Conservation (phyloP, 352 stramenopile genomes). For the Phytophthora citricola region DNA sequence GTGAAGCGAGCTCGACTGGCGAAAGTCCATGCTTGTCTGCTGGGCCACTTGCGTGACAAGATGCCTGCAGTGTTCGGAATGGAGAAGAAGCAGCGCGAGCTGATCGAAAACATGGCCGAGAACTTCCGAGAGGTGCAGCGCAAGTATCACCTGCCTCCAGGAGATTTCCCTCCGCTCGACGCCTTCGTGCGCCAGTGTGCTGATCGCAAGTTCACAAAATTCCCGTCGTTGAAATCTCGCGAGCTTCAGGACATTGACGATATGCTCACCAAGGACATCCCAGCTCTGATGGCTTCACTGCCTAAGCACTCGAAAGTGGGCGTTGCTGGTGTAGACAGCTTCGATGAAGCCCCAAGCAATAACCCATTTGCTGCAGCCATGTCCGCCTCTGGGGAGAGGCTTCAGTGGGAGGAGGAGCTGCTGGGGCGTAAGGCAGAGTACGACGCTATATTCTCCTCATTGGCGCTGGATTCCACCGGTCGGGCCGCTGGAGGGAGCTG, state of each 20-base stretch:
- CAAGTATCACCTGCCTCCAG: conserved; percentile 96
- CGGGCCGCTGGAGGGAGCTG: conserved; percentile 71
- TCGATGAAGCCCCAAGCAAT: conserved; percentile 15
- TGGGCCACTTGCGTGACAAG: conserved; percentile 96
- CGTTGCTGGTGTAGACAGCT: conserved; percentile 16
- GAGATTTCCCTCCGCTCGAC: conserved; percentile 94
- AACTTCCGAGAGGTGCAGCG: conserved; percentile 98
- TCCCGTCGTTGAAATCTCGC: conserved; percentile 93
- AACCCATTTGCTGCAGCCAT: conserved; percentile 36
- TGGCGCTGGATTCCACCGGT: conserved; percentile 63
- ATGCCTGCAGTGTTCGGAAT: conserved; percentile 98
- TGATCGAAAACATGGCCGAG: conserved; percentile 95
- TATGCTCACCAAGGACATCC: conserved; percentile 97
- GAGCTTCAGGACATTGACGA: conserved; percentile 98
- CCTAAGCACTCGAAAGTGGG: conserved; percentile 52
- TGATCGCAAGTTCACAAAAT: conserved; percentile 92
- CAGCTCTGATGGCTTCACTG: conserved; percentile 89
- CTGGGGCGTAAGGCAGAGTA: conserved; percentile 74
- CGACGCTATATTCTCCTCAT: conserved; percentile 83
- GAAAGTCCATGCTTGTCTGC: conserved; percentile 98
- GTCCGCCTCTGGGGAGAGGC: conserved; percentile 42
- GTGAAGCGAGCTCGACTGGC: conserved; percentile 95
- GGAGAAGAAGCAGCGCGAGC: conserved; percentile 96
- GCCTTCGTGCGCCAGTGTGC: conserved; percentile 86
- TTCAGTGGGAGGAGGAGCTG: conserved; percentile 73